Percentiles rank a stretch among this genome's conserved stretches.
Evolutionary conservation across 2,329 filamentous ascomycete genomes (phyloP).

Genomic region (Rhynchosporium secalis): DNA sequence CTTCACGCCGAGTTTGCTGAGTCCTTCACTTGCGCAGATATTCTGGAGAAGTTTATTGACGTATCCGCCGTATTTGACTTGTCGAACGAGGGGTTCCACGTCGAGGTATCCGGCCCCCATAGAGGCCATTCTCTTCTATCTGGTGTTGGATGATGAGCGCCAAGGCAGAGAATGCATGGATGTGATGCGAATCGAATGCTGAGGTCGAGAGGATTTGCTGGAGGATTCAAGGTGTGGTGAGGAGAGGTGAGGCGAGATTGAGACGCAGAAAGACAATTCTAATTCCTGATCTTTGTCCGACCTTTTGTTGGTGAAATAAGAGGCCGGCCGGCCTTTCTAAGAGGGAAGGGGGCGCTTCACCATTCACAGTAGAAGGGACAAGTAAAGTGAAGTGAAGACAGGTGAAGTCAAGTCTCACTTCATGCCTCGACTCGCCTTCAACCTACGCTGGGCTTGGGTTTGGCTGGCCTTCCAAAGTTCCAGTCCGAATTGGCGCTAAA

Average conservation of each 20-base stretch:
- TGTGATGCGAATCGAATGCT: not conserved
- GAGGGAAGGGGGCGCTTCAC: not conserved
- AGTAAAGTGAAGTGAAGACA: not conserved
- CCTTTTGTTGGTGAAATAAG: not conserved
- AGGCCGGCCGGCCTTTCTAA: not conserved
- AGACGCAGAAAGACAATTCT: not conserved
- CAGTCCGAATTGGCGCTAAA: slow-evolving; percentile 2
- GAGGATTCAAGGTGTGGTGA: not conserved
- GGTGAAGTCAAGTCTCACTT: not conserved
- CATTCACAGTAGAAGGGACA: not conserved
- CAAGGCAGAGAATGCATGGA: slow-evolving; percentile 21
- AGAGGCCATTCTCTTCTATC: slow-evolving; percentile 37
- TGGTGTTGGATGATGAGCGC: slow-evolving; percentile 6
- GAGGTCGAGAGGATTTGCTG: not conserved
- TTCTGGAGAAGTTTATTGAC: slow-evolving; percentile 35
- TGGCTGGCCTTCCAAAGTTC: no score
- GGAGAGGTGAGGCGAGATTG: not conserved
- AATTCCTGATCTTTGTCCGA: slow-evolving; percentile 14
- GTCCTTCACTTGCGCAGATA: slow-evolving; percentile 70
- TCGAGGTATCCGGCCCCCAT: slow-evolving; percentile 38
- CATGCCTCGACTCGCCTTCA: slow-evolving; percentile 2
- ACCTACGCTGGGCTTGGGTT: not conserved
- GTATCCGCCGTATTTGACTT: slow-evolving; percentile 32
- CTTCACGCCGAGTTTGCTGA: slow-evolving; percentile 83
- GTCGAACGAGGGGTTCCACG: slow-evolving; percentile 34